Base-by-base conservation (phyloP, 2,329 filamentous ascomycete genomes). In the Colletotrichum sp. region DNA sequence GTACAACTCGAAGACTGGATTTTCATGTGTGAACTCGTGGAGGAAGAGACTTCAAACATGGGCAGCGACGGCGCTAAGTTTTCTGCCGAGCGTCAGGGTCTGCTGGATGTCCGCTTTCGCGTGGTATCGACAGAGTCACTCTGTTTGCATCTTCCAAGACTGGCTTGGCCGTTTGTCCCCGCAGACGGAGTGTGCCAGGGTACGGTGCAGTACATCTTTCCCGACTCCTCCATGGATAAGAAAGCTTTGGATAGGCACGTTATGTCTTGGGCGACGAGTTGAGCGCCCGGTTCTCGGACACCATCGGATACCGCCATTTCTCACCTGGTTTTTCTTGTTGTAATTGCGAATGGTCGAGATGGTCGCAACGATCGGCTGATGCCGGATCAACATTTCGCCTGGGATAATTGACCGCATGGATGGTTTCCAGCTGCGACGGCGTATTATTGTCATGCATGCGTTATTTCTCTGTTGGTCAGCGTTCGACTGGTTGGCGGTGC, bases 361-460 rank as follows among this genome's bases (percentile, higher is more conserved):
- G 18, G 18, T n/a, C 1, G 5, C 6, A 28, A 57, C 13, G n/a
- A 26, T 57, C 26, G 8, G 21, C 21, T 26, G 2, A 9, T 57
- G 6, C 52, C 15, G 26, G 13, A 28, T 16, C 26, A 16, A 57
- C 52, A 0, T 1, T 2, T 57, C 8, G 5, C 18, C 18, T 44
- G 39, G 16, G 9, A 44, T 5, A n/a, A 2, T n/a, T 44, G 39
- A 44, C 39, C 5, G 18, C 39, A 44, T n/a, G 39, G 39, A 10
- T n/a, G 39, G 9, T 44, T 1, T 0, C 1, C 39, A n/a, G 3
- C 0, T 44, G 39, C 9, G 1, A 44, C 5, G 39, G 39, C 39
- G 16, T n/a, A 4, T 44, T 5, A n/a, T n/a, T n/a, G 0, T 44
- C 2, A 6, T n/a, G 39, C 5, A n/a, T 4, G 9, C 5, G 0